Evolutionary conservation across 2,329 filamentous ascomycete genomes (phyloP), one percentile per base, ranked within the genome.

Genomic region (Colletotrichum spinosum): DNA sequence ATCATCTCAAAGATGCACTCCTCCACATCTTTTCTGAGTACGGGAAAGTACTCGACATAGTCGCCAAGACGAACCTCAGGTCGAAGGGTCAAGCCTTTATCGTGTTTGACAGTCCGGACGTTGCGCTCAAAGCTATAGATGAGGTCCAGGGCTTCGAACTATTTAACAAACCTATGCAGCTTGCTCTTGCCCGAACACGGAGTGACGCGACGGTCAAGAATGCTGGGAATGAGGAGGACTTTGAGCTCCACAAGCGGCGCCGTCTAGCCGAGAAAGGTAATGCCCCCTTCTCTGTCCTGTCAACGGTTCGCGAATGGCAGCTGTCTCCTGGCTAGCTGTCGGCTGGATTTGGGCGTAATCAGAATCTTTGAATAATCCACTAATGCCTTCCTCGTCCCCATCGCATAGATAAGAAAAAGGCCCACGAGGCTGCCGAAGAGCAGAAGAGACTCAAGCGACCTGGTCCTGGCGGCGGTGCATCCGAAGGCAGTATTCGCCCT

Each of bases 51-150:
- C 80, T 97, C 71, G 94, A 97, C 68, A 88, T 97, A 55, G 87
- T 97, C 65, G 92, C 92, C 49, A 97, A 97, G 82, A 93, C 88
- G 69, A 97, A 97, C 77, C 79, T 98, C 37, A 94, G 92, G 76
- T 92, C 93, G 48, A 97, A 97, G 77, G 96, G 96, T 11, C 96
- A 99, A 80, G 96, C 96, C 1, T 99, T 99, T 75, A 81, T 99
- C 54, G 94, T 98, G 50, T 98, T 94, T 76, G 93, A 97, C 72
- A 86, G 84, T 67, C 82, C 90, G n/a, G 91, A 94, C 60, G 88
- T 90, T n/a, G 94, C 94, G 4, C 83, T 86, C 56, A 86, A 88
- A 68, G 95, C 96, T 15, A 91, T 97, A 68, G 92, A 97, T 55
- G 93, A 97, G 71, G 85, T 97, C 68, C 92, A 97, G 73, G 95